Percentiles rank a stretch among this genome's conserved stretches.
These are phyloP conservation scores for Penicillium sp. DNA, from an alignment of 2,329 filamentous ascomycete species.

Conservation along the genomic window DNA sequence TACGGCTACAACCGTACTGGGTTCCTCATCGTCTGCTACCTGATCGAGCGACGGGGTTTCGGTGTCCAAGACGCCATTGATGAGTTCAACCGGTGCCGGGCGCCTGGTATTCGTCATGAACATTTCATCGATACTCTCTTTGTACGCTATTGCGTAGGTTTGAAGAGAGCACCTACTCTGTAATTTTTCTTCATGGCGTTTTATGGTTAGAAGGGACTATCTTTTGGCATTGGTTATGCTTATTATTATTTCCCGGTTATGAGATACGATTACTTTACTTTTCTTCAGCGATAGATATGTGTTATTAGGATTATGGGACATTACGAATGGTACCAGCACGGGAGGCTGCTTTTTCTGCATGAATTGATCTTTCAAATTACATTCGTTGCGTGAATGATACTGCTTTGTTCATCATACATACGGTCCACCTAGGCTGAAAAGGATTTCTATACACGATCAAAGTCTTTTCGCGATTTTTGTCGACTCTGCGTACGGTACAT, in stretches of 20 bases:
- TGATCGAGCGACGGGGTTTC: constrained; percentile 77
- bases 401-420: too few relatives aligned
- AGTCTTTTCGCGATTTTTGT: too few relatives aligned
- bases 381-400: too few relatives aligned
- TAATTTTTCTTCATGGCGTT: constrained; percentile 21
- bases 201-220: constrained; percentile 4
- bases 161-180: constrained; percentile 45
- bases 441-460: too few relatives aligned
- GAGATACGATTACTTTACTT: constrained; percentile 21
- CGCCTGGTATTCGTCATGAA: constrained; percentile 82
- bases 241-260: constrained; percentile 10
- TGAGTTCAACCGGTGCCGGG: constrained; percentile 68
- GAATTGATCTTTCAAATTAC: too few relatives aligned
- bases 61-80: constrained; percentile 74
- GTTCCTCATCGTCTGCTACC: constrained; percentile 83
- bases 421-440: too few relatives aligned
- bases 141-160: constrained; percentile 66
- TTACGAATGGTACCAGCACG: not conserved
- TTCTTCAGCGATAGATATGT: constrained; percentile 20
- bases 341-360: not conserved
- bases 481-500: too few relatives aligned
- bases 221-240: constrained; percentile 3
- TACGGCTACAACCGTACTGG: constrained; percentile 95
- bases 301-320: constrained; percentile 13
- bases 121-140: constrained; percentile 85